Percentiles rank a stretch among this genome's conserved stretches.
These are phyloP conservation scores for Cylindrodendrum hubeiense DNA, from an alignment of 2,329 filamentous ascomycete genomes.

Conservation along the genomic window DNA sequence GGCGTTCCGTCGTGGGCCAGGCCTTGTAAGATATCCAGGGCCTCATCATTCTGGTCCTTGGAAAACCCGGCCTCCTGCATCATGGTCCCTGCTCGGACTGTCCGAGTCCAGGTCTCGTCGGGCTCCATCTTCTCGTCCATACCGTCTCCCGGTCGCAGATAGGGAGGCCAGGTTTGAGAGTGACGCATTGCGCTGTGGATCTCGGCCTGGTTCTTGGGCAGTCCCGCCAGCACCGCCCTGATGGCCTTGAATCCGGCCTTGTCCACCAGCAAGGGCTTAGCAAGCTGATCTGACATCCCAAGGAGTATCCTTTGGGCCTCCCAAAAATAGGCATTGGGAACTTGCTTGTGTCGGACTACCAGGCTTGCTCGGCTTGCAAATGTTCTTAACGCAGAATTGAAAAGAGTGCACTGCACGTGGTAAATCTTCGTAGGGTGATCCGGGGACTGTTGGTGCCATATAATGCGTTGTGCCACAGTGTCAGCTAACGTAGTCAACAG, in stretches of 20 bases:
- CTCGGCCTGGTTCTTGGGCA: slow-evolving; percentile 66
- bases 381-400: slow-evolving; percentile 46
- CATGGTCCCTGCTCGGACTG: slow-evolving; percentile 64
- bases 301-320: slow-evolving; percentile 68
- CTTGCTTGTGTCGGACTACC: slow-evolving; percentile 38
- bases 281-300: slow-evolving; percentile 61
- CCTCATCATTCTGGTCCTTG: slow-evolving; percentile 59
- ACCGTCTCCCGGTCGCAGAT: slow-evolving; percentile 67
- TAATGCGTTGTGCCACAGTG: slow-evolving; percentile 44
- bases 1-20: slow-evolving; percentile 63
- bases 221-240: slow-evolving; percentile 63
- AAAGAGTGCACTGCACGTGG: slow-evolving; percentile 46
- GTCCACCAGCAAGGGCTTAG: slow-evolving; percentile 64
- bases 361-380: slow-evolving; percentile 43
- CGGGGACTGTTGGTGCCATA: slow-evolving; percentile 28
- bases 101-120: slow-evolving; percentile 66
- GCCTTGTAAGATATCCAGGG: slow-evolving; percentile 66
- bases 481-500: slow-evolving; percentile 48
- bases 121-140: slow-evolving; percentile 66
- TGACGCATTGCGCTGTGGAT: slow-evolving; percentile 61
- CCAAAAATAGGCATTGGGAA: slow-evolving; percentile 59
- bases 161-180: slow-evolving; percentile 70
- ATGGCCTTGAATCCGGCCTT: slow-evolving; percentile 66
- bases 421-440: slow-evolving; percentile 37
- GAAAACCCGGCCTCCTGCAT: slow-evolving; percentile 70